Percentiles rank a stretch among this genome's conserved stretches.
These are phyloP conservation scores for Boletus speciosus DNA, from an alignment of 768 basidiomycete genomes.

Conservation along the genomic window DNA sequence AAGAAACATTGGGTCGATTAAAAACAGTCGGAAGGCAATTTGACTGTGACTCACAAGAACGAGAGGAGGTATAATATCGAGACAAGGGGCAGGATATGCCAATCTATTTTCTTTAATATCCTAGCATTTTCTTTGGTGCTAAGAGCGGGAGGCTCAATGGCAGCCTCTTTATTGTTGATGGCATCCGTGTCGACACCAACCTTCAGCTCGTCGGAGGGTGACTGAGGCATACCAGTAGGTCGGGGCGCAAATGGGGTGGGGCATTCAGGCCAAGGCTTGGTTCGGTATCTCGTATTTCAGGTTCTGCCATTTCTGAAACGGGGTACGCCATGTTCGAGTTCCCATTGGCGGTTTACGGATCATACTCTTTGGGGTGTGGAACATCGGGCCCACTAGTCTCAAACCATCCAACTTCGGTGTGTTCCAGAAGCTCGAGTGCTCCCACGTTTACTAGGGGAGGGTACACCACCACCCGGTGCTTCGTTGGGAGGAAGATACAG, in stretches of 20 bases:
- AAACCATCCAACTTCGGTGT: too few species aligned
- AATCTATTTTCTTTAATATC: conserved; percentile 18
- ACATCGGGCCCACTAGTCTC: too few species aligned
- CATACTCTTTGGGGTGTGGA: too few species aligned
- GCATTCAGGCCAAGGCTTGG: conserved; percentile 1
- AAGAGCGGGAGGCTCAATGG: not conserved
- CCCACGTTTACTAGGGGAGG: too few species aligned
- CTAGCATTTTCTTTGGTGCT: not conserved
- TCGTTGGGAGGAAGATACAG: too few species aligned
- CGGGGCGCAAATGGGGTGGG: not conserved
- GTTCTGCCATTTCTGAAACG: not conserved
- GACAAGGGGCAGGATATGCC: conserved; percentile 19
- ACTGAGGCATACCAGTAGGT: conserved; percentile 4
- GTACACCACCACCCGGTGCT: too few species aligned
- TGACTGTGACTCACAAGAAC: conserved; percentile 13
- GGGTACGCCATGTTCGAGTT: not conserved
- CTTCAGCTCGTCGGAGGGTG: not conserved
- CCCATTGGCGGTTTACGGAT: not conserved
- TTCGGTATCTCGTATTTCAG: not conserved
- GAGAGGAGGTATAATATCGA: conserved; percentile 15
- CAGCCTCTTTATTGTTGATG: conserved; percentile 4
- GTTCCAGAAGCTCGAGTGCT: not conserved
- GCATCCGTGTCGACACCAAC: not conserved
- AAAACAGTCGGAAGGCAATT: not conserved
- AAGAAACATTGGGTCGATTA: not conserved